Evolutionary conservation across 1,284 basidiomycete species (phyloP), one percentile per base, ranked within the genome.

Genomic region (Lignosus rhinocerotis): DNA sequence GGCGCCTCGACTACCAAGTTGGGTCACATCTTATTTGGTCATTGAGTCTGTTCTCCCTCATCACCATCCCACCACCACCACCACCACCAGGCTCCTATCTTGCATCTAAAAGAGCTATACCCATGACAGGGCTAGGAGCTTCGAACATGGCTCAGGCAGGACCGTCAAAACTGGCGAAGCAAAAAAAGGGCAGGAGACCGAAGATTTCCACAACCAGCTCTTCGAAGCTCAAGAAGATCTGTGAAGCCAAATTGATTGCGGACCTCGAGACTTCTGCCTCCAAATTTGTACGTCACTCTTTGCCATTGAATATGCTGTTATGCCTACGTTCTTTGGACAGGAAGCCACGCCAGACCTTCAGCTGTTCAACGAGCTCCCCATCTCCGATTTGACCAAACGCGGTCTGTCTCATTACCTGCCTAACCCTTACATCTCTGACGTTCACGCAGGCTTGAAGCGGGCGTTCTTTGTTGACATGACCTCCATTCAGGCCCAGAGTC

Each of bases 381-480:
- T 92, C 58, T 92, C 89, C 0, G 78, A 83, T 31, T 69, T 73
- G 25, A 90, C 90, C 8, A 89, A 88, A 70, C 80, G 81, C 74
- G 89, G 88, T 85, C 53, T 39, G 77, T 67, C 4, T 5, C 12
- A 25, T 25, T 1, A 2, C 33, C 25, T 45, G 16, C 0, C 1
- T 19, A 25, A n/a, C 30, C 19, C 53, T 17, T 16, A 14, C n/a
- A 34, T 49, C 33, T 53, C 53, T 34, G 45, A 38, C 44, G 43
- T 30, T 21, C 33, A 17, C 25, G 31, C 62, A 90, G 93, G 94
- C 16, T 78, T 97, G 43, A 93, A 92, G 75, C 90, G 92, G 62
- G 85, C 88, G 0, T 93, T 88, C 70, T 97, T 95, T 69, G 80
- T 88, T 34, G 82, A 89, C 21, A 92, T 95, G 81, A 97, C 95